A percentile compares a stretch with the other conserved stretches of the same genome.
phyloP scores from a whole-genome alignment of 2,329 filamentous ascomycete species.

The Escovopsis sp. region DNA sequence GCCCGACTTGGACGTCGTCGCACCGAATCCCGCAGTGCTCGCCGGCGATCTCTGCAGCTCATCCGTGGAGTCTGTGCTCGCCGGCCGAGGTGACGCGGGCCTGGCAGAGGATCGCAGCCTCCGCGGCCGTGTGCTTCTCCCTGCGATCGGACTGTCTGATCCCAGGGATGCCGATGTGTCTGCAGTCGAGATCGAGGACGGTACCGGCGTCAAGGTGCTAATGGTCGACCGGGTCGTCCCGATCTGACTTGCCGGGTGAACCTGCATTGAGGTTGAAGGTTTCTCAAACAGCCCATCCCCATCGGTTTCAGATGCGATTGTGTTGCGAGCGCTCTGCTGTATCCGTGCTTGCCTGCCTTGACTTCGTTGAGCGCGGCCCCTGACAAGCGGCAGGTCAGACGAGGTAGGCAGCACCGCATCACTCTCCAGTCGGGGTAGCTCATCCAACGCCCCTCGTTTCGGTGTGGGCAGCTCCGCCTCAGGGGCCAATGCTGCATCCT shows the following conservation, averaged over 20 bases:
- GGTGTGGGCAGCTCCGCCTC: slow-evolving; percentile 23
- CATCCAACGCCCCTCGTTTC: slow-evolving; percentile 10
- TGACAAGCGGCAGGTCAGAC: neutral
- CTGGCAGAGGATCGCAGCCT: slow-evolving; percentile 7
- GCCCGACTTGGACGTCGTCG: slow-evolving; percentile 15
- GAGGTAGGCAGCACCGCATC: slow-evolving; percentile 3
- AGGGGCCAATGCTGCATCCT: slow-evolving; percentile 9
- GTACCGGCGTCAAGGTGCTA: slow-evolving; percentile 23
- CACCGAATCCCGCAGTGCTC: slow-evolving; percentile 22
- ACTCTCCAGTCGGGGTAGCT: slow-evolving; percentile 4
- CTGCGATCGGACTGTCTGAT: slow-evolving; percentile 11
- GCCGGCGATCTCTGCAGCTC: slow-evolving; percentile 29
- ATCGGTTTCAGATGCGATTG: no score
- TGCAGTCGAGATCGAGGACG: slow-evolving; percentile 22
- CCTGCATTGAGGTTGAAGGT: slow-evolving; percentile 11
- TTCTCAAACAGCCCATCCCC: neutral
- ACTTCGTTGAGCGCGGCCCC: neutral
- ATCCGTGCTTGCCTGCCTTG: neutral
- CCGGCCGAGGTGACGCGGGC: slow-evolving; percentile 15
- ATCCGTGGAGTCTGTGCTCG: slow-evolving; percentile 31
- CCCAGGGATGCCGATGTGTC: slow-evolving; percentile 18
- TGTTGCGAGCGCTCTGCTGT: neutral
- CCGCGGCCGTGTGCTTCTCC: slow-evolving; percentile 9
- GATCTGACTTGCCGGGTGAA: slow-evolving; percentile 4
- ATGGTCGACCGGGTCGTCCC: slow-evolving; percentile 22